These are phyloP conservation scores for Chenopodium suecicum DNA, from an alignment of 148 eudicot genomes.

Conservation along the genomic window DNA sequence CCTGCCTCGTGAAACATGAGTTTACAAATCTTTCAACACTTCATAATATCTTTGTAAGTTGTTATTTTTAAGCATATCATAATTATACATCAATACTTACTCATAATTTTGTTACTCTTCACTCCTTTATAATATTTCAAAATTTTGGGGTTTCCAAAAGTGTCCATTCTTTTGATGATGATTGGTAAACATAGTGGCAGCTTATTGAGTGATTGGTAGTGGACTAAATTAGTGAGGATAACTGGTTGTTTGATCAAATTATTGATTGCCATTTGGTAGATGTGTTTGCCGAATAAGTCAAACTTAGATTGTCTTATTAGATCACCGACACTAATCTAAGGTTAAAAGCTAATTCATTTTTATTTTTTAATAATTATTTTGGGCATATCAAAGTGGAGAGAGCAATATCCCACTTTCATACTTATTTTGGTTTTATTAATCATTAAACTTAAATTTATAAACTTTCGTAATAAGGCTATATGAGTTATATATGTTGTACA, in stretches of 20 bases:
- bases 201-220: neutral
- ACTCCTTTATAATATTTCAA: neutral
- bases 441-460: too few relatives aligned
- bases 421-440: too few relatives aligned
- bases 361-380: neutral
- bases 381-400: neutral
- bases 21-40: too few relatives aligned
- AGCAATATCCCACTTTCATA: too few relatives aligned
- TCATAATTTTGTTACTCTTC: too few relatives aligned
- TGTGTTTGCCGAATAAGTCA: constrained; percentile 8
- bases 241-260: neutral
- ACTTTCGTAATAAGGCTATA: too few relatives aligned
- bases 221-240: neutral
- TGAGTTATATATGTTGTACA: too few relatives aligned
- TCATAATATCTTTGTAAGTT: too few relatives aligned
- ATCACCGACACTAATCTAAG: constrained; percentile 16
- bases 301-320: neutral
- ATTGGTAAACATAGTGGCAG: neutral
- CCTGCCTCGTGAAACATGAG: neutral
- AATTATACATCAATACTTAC: too few relatives aligned
- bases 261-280: neutral
- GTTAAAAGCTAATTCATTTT: neutral
- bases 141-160: neutral
- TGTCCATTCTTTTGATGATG: neutral
- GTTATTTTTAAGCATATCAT: too few relatives aligned